phyloP scores from a whole-genome alignment of 805 yeast genomes.

The Cyberlindnera mycetangii region DNA sequence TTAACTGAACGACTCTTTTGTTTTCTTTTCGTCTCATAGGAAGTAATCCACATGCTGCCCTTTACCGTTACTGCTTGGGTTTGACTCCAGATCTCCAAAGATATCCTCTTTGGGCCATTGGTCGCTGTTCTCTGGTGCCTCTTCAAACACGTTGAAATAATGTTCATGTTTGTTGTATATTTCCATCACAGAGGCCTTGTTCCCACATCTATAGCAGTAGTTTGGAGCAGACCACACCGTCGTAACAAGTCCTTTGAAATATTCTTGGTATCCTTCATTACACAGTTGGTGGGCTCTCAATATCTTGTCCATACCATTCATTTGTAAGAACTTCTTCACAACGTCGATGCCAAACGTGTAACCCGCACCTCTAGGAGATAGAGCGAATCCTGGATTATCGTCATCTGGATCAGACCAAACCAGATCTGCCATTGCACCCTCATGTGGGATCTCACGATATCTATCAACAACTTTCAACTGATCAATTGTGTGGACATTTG shows the following conservation, averaged over 20 bases:
- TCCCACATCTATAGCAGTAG: conserved; percentile 96
- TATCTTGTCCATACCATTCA: conserved; percentile 76
- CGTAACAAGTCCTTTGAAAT: conserved; percentile 85
- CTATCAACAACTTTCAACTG: conserved; percentile 89
- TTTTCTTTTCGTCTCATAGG: conserved; percentile 29
- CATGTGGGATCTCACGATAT: conserved; percentile 94
- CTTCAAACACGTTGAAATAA: conserved; percentile 90
- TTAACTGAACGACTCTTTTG: neutral
- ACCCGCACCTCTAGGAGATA: conserved; percentile 97
- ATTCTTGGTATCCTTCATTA: conserved; percentile 91
- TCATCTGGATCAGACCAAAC: conserved; percentile 99
- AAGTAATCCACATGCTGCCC: conserved; percentile 51
- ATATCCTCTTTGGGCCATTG: conserved; percentile 29
- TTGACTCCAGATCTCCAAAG: conserved; percentile 14
- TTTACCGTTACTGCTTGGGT: conserved; percentile 7
- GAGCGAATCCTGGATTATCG: conserved; percentile 69
- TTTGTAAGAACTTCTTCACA: conserved; percentile 77
- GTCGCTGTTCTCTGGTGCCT: conserved; percentile 88
- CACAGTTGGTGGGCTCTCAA: conserved; percentile 95
- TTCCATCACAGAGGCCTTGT: conserved; percentile 95
- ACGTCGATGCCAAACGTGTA: conserved; percentile 92
- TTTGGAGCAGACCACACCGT: conserved; percentile 99
- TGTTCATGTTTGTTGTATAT: conserved; percentile 65
- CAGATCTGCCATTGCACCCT: conserved; percentile 98
- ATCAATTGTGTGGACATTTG: conserved; percentile 90